A percentile compares a stretch with the other conserved stretches of the same genome.
These are phyloP conservation scores for Quercus glauca DNA, from an alignment of 306 rosid genomes.

Conservation along the genomic window DNA sequence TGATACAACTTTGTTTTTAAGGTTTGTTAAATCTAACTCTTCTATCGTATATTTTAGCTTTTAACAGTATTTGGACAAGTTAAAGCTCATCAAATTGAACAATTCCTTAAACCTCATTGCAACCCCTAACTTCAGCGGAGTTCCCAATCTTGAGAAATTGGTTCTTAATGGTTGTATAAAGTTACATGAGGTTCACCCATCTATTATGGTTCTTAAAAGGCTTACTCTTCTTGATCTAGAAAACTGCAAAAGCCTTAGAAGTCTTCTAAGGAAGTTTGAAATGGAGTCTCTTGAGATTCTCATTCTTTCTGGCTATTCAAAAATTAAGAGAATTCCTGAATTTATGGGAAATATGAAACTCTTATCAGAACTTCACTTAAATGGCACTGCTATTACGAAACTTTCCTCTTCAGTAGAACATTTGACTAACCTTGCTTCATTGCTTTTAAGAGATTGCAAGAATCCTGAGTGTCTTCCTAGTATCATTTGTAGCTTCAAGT, in stretches of 20 bases:
- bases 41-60: background rate
- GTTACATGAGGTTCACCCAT: background rate
- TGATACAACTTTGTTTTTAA: no score
- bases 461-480: no score
- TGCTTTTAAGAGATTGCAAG: no score
- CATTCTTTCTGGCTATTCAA: constrained; percentile 27
- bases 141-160: background rate
- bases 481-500: no score
- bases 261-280: background rate
- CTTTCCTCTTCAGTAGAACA: no score
- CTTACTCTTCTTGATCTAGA: background rate
- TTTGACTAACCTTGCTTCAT: no score
- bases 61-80: background rate
- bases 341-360: constrained; percentile 25
- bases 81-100: background rate
- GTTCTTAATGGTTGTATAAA: background rate
- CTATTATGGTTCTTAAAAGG: background rate
- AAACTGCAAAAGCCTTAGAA: background rate
- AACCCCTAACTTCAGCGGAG: background rate
- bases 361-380: background rate
- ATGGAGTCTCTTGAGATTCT: constrained; percentile 19
- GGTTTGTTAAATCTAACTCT: no score
- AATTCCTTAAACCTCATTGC: background rate
- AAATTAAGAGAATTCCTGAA: constrained; percentile 21
- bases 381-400: no score